Percentiles rank a stretch among this genome's conserved stretches.
These are phyloP conservation scores for Pestalotiopsis sp. DNA, from an alignment of 2,329 filamentous ascomycete genomes.

Conservation along the genomic window DNA sequence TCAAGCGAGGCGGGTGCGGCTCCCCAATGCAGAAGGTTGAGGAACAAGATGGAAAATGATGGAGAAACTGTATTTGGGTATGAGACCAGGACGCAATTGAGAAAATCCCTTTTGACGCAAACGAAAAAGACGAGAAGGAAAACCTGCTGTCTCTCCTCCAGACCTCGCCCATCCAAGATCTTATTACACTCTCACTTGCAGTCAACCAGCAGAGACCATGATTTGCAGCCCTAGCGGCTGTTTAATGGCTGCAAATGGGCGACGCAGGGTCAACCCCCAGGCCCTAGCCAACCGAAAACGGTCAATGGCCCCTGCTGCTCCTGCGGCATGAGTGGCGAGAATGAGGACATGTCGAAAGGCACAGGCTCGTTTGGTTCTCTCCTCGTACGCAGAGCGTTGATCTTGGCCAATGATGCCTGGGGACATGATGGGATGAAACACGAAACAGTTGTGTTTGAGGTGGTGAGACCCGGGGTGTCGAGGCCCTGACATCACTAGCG, in stretches of 20 bases:
- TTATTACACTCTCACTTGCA: neutral
- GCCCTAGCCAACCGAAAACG: neutral
- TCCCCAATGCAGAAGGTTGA: neutral
- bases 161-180: neutral
- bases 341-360: neutral
- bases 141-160: neutral
- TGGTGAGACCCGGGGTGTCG: neutral
- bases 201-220: neutral
- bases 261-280: neutral
- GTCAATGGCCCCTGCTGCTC: neutral
- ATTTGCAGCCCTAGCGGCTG: neutral
- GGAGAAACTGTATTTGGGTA: neutral
- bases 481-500: constrained; percentile 9
- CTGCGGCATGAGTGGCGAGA: neutral
- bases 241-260: neutral
- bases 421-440: constrained; percentile 6
- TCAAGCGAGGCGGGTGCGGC: neutral
- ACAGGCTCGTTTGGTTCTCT: neutral
- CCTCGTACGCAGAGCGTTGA: neutral
- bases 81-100: neutral
- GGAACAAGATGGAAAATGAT: neutral
- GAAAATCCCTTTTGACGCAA: neutral
- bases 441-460: constrained; percentile 15
- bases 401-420: constrained; percentile 3
- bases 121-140: neutral